These are phyloP conservation scores for Albizia julibrissin DNA, from an alignment of 306 rosid genomes.

Conservation along the genomic window DNA sequence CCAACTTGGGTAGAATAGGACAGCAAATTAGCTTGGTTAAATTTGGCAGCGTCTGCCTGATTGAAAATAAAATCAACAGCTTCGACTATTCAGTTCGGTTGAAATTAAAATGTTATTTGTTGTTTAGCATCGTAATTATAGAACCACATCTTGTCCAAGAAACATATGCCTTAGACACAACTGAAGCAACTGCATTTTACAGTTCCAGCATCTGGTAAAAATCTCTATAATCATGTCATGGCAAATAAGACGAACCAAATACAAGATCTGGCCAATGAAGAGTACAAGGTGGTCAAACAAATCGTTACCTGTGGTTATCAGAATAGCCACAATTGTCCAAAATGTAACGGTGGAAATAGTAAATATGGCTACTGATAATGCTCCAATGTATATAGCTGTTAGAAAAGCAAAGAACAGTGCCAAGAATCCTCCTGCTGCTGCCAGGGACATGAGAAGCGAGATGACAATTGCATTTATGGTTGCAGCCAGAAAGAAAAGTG, in stretches of 20 bases:
- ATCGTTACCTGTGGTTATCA: conserved; percentile 69
- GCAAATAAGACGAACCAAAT: conserved; percentile 25
- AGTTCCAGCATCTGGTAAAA: conserved; percentile 17
- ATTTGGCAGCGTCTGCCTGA: neutral
- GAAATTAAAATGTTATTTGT: neutral
- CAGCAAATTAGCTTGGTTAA: conserved; percentile 17
- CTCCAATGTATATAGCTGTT: conserved; percentile 76
- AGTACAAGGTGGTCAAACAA: conserved; percentile 21
- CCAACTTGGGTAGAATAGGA: conserved; percentile 2
- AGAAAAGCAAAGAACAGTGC: conserved; percentile 78
- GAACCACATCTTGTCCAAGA: conserved; percentile 25
- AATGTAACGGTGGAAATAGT: conserved; percentile 63
- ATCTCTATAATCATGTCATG: neutral
- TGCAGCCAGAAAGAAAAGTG: conserved; percentile 84
- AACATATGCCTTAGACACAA: neutral
- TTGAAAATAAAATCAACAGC: conserved; percentile 13
- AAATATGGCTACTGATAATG: conserved; percentile 72
- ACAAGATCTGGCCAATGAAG: conserved; percentile 5
- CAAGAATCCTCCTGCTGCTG: conserved; percentile 94
- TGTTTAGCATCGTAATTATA: neutral
- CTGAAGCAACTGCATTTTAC: conserved; percentile 6
- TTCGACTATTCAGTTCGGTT: conserved; percentile 1
- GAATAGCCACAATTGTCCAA: conserved; percentile 59
- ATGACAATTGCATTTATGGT: conserved; percentile 74
- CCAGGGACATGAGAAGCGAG: conserved; percentile 75